Base-by-base conservation (phyloP, 2,329 filamentous ascomycete species). In the Botrytis squamosa region DNA sequence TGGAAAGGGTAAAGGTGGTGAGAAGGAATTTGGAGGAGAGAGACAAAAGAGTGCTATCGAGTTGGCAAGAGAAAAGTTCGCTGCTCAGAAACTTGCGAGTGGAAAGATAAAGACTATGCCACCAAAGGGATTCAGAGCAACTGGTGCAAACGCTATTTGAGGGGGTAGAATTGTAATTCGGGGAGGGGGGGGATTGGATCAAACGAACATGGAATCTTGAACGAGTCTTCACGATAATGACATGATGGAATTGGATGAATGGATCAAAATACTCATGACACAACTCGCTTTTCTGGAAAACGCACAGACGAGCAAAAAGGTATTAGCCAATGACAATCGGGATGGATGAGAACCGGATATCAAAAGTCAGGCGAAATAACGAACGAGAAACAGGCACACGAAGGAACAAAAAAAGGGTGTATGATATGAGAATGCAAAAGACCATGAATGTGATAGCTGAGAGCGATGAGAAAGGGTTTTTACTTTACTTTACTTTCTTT, bases 61-160 rank as follows among this genome's bases (percentile, higher is more conserved):
- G 70, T 74, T 81, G 40, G 80, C 80, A 33, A 76, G 79, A 38
- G 79, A 80, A 70, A 80, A 77, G 62, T 80, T 79, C 73, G 80
- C 79, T 1, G 77, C 75, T n/a, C 73, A 74, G 9, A 80, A 80
- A 71, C n/a, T 70, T 55, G 77, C 42, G 46, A 74, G 74, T 29
- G 70, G 60, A 10, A 71, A 73, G 36, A 49, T 55, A 60, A 74
- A 74, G 46, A 73, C 75, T 42, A 18, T 68, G 20, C 52, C 63
- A 12, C 20, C 18, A 3, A 77, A 75, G 25, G 74, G 74, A 14
- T 65, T 71, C 20, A 75, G 73, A 44, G 62, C 60, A 20, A 76
- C 75, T 10, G 72, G 71, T 44, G 71, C 71, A 63, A 73, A 73
- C 55, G 66, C 71, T 64, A 63, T 73, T 16, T 73, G 25, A 70